Conservation (phyloP, 2,329 filamentous ascomycete species). For the Xylaria sp. region DNA sequence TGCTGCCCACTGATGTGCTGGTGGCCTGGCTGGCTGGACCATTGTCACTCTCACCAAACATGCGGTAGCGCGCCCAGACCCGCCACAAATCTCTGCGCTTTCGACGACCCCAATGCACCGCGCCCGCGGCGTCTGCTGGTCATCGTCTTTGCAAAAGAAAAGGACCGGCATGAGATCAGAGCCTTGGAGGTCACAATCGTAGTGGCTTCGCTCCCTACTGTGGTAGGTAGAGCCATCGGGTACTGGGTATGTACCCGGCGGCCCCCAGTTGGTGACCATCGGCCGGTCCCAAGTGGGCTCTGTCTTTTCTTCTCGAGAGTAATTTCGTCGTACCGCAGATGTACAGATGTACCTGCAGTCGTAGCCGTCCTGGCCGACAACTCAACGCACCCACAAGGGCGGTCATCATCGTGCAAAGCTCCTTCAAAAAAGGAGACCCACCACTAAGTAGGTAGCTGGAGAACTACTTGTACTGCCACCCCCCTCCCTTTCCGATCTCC, state of each 20-base stretch:
- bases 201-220: slow-evolving; percentile 8
- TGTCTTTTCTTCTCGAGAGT: slow-evolving; percentile 39
- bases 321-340: slow-evolving; percentile 40
- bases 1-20: slow-evolving; percentile 34
- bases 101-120: slow-evolving; percentile 35
- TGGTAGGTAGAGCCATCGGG: slow-evolving; percentile 17
- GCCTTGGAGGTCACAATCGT: slow-evolving; percentile 27
- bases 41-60: slow-evolving; percentile 31
- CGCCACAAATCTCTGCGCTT: slow-evolving; percentile 37
- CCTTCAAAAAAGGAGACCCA: slow-evolving; percentile 38
- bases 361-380: slow-evolving; percentile 43
- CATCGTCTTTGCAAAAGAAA: slow-evolving; percentile 36
- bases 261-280: slow-evolving; percentile 43
- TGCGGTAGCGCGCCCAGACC: slow-evolving; percentile 38
- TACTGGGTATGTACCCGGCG: slow-evolving; percentile 33
- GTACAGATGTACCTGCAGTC: slow-evolving; percentile 49
- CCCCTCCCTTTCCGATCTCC: slow-evolving; percentile 49
- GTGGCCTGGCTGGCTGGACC: slow-evolving; percentile 32
- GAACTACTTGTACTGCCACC: slow-evolving; percentile 47
- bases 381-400: slow-evolving; percentile 34
- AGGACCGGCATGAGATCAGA: slow-evolving; percentile 37
- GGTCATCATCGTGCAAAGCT: slow-evolving; percentile 42
- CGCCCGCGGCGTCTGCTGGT: slow-evolving; percentile 31
- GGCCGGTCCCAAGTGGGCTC: slow-evolving; percentile 45
- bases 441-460: slow-evolving; percentile 35